Conservation (phyloP, 2,329 filamentous ascomycete genomes). For the Penicillium sp. region DNA sequence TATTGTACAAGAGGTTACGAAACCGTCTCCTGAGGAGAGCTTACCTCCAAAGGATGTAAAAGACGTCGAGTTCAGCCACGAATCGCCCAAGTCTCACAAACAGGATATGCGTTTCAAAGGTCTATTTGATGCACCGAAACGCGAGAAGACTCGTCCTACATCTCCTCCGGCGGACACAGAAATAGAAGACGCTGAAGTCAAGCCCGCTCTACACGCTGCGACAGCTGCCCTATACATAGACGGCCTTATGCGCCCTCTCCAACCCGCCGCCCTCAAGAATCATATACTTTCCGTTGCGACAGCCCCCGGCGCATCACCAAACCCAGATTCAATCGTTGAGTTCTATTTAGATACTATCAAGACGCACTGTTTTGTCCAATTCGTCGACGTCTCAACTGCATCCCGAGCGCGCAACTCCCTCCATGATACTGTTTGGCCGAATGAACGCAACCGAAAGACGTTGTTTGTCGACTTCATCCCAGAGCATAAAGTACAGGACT, state of each 20-base stretch:
- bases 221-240: slow-evolving; percentile 85
- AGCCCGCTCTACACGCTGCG: slow-evolving; percentile 70
- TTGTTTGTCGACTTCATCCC: slow-evolving; percentile 92
- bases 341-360: slow-evolving; percentile 85
- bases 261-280: slow-evolving; percentile 67
- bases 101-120: slow-evolving; percentile 56
- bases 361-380: slow-evolving; percentile 83
- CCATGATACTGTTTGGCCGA: slow-evolving; percentile 82
- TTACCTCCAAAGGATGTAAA: slow-evolving; percentile 29
- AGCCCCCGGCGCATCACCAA: slow-evolving; percentile 55
- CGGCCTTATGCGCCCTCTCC: slow-evolving; percentile 86
- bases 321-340: slow-evolving; percentile 63
- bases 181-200: slow-evolving; percentile 47
- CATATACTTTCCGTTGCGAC: slow-evolving; percentile 74
- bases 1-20: slow-evolving; percentile 26
- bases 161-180: slow-evolving; percentile 33
- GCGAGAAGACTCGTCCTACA: slow-evolving; percentile 30
- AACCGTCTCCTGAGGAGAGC: slow-evolving; percentile 12
- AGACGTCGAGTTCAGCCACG: slow-evolving; percentile 20
- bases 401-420: slow-evolving; percentile 75
- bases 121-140: slow-evolving; percentile 46
- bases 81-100: slow-evolving; percentile 30
- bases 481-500: slow-evolving; percentile 70
- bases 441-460: slow-evolving; percentile 80
- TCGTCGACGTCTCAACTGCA: slow-evolving; percentile 72